Base-by-base conservation (phyloP, 352 stramenopile species). In the Phytopythium litorale region DNA sequence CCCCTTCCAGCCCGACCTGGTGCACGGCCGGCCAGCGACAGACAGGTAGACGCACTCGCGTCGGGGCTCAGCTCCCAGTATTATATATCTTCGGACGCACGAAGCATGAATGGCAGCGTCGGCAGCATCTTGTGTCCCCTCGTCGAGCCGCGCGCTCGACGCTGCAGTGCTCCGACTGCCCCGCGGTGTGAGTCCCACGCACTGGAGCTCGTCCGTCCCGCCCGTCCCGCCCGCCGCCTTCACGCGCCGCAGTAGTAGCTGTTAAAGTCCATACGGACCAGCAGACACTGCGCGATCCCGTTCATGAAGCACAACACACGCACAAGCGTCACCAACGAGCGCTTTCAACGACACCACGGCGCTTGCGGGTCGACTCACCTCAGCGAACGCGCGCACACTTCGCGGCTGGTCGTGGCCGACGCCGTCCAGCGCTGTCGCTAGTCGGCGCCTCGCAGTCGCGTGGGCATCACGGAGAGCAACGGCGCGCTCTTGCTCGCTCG, bases 221-320 rank as follows among this genome's bases (percentile, higher is more conserved):
- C 40, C 35, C 35, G 35, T 40, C 35, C 13, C 40, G 16, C 40
- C 21, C n/a, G 19, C n/a, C 6, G 13, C 19, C 45, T 54, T 40
- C 32, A 45, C 13, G 37, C 21, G 35, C 40, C 33, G 65, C 28
- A 70, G 60, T 75, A 84, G 46, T 67, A 88, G 30, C 66, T 48
- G 54, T 87, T 88, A 62, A 88, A 80, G 57, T 87, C 80, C 45
- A 91, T 66, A 33, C 79, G 74, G 56, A 85, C 61, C 48, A 87
- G 64, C 38, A 91, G 66, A 63, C 76, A 63, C 81, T 91, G 67
- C 11, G 50, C 28, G 48, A 54, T 23, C 6, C 48, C 48, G n/a
- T 38, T 3, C 53, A 49, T 56, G 30, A 32, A 56, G 18, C 50
- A 25, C 7, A 46, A 45, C 9, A 16, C 9, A 16, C 7, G 18